phyloP scores from a whole-genome alignment of 768 basidiomycete genomes.

The Rhodotorula sphaerocarpa region DNA sequence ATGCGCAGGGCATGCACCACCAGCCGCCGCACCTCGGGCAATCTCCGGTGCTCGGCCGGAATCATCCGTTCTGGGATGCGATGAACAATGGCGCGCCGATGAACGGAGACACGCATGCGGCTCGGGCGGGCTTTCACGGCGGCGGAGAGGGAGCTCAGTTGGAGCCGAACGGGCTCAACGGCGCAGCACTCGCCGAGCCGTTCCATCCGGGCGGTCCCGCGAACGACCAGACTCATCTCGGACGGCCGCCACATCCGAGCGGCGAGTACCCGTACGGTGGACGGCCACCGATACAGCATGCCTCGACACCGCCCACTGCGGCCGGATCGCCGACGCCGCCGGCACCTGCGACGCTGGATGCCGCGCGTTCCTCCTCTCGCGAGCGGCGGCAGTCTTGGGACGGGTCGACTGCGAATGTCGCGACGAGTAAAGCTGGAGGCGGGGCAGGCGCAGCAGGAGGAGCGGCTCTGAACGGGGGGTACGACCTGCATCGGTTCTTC shows the following conservation, averaged over 20 bases:
- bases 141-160: background rate
- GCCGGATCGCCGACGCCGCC: background rate
- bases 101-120: background rate
- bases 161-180: too few species aligned
- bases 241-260: too few species aligned
- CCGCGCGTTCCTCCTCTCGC: background rate
- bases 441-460: background rate
- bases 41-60: background rate
- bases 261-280: background rate
- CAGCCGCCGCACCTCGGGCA: background rate
- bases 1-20: background rate
- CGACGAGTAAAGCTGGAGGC: background rate
- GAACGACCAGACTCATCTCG: too few species aligned
- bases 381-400: constrained; percentile 30
- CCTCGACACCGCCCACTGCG: background rate
- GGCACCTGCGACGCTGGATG: background rate
- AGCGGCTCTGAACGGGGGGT: background rate
- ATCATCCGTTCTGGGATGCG: constrained; percentile 1
- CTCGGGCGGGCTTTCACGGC: background rate
- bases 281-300: background rate
- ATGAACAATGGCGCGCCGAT: background rate
- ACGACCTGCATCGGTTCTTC: constrained; percentile 36
- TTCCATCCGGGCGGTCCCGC: background rate
- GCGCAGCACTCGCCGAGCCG: background rate
- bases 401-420: constrained; percentile 9